Evolutionary conservation across 768 basidiomycete species (phyloP).

Genomic region (Macrolepiota dolichaula): DNA sequence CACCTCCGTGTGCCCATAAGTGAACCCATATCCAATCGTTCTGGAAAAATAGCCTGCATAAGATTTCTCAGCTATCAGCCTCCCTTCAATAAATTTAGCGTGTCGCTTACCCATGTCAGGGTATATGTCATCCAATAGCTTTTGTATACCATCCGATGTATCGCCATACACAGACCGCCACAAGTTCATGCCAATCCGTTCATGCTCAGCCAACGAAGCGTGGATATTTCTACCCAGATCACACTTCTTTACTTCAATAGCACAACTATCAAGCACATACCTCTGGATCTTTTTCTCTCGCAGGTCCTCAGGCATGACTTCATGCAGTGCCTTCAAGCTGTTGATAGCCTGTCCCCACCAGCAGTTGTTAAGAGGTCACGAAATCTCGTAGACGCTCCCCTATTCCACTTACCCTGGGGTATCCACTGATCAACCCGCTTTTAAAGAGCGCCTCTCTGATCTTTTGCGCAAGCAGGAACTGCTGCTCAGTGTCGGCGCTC

Average conservation of each 20-base stretch:
- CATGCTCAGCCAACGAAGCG: slow-evolving; percentile 40
- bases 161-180: slow-evolving; percentile 56
- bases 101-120: slow-evolving; percentile 57
- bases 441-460: slow-evolving; percentile 65
- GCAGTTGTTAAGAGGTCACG: not conserved
- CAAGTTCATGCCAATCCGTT: slow-evolving; percentile 35
- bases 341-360: slow-evolving; percentile 48
- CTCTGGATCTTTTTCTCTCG: slow-evolving; percentile 44
- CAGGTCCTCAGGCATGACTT: slow-evolving; percentile 49
- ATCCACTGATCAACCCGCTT: slow-evolving; percentile 53
- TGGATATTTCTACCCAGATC: slow-evolving; percentile 32
- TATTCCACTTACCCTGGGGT: slow-evolving; percentile 43
- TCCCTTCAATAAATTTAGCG: not conserved
- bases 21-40: slow-evolving; percentile 53
- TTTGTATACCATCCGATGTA: slow-evolving; percentile 45
- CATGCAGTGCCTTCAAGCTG: slow-evolving; percentile 45
- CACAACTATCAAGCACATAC: slow-evolving; percentile 24
- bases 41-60: slow-evolving; percentile 49
- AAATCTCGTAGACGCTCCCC: not conserved
- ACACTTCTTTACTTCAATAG: not conserved
- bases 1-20: slow-evolving; percentile 46
- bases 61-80: not conserved
- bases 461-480: slow-evolving; percentile 41
- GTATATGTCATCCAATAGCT: slow-evolving; percentile 46
- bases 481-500: slow-evolving; percentile 1